Conservation (phyloP, 2,329 filamentous ascomycete species). For the Trichoderma oligosporum region DNA sequence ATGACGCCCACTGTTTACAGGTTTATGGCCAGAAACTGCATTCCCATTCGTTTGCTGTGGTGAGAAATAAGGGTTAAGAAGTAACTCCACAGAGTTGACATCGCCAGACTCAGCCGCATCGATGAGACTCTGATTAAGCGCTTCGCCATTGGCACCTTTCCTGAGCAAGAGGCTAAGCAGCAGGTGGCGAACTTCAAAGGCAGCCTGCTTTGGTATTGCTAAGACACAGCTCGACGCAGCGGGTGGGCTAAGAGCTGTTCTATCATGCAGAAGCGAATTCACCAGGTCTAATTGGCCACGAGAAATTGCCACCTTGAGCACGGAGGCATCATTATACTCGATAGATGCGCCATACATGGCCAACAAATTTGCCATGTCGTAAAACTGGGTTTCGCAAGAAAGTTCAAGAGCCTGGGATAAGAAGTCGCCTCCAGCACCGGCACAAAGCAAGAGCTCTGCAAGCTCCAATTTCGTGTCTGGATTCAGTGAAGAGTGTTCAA, state of each 20-base stretch:
- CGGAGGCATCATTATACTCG: conserved; percentile 49
- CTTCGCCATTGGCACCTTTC: conserved; percentile 47
- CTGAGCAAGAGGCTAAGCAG: conserved; percentile 46
- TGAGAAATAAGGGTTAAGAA: conserved; percentile 46
- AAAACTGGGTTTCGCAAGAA: conserved; percentile 47
- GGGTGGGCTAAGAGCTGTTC: conserved; percentile 40
- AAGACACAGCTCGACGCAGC: conserved; percentile 50
- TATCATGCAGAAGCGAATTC: conserved; percentile 44
- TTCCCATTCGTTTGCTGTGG: conserved; percentile 4
- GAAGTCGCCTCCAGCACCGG: conserved; percentile 51
- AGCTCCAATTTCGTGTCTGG: conserved; percentile 50
- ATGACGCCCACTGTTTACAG: conserved; percentile 38
- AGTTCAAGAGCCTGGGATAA: conserved; percentile 47
- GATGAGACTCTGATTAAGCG: conserved; percentile 49
- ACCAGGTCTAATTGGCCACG: conserved; percentile 45
- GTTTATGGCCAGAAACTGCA: conserved; percentile 28
- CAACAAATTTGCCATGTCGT: conserved; percentile 53
- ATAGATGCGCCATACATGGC: conserved; percentile 52
- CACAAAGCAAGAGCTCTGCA: conserved; percentile 55
- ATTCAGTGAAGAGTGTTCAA: conserved; percentile 44
- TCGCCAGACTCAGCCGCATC: conserved; percentile 49
- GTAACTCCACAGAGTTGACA: conserved; percentile 43
- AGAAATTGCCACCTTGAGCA: conserved; percentile 46
- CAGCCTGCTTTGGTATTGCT: conserved; percentile 45
- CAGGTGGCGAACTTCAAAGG: conserved; percentile 42